A percentile compares a stretch with the other conserved stretches of the same genome.
These are phyloP conservation scores for Epichloe sp. DNA, from an alignment of 2,329 filamentous ascomycete genomes.

Conservation along the genomic window DNA sequence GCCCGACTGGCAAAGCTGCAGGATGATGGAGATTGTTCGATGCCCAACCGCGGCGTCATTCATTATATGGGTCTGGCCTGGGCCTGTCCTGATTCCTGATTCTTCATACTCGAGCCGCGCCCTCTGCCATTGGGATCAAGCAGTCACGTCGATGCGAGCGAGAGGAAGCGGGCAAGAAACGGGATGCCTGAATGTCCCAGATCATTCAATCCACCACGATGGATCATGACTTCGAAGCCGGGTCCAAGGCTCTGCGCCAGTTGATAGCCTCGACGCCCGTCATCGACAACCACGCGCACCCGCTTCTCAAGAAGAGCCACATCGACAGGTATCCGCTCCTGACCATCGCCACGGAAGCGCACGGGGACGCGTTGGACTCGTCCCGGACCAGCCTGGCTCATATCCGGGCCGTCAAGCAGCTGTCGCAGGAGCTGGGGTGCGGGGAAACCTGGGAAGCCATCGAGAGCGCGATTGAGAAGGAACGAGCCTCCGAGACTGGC, in stretches of 20 bases:
- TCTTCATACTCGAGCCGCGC: too few species aligned
- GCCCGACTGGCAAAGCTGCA: background rate
- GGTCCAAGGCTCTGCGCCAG: constrained; percentile 13
- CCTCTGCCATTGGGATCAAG: too few species aligned
- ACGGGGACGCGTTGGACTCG: constrained; percentile 51
- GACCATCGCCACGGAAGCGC: constrained; percentile 60
- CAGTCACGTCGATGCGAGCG: too few species aligned
- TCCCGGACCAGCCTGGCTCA: constrained; percentile 52
- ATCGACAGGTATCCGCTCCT: constrained; percentile 35
- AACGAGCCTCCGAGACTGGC: constrained; percentile 23
- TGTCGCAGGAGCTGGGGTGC: constrained; percentile 52
- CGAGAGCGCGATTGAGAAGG: constrained; percentile 28
- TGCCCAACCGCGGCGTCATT: background rate
- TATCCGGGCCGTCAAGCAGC: constrained; percentile 54
- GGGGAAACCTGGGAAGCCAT: constrained; percentile 47
- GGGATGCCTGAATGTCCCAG: too few species aligned
- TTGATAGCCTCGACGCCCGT: constrained; percentile 45
- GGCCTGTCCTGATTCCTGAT: too few species aligned
- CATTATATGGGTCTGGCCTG: background rate
- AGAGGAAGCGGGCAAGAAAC: too few species aligned
- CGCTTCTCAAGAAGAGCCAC: constrained; percentile 42
- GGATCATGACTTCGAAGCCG: background rate
- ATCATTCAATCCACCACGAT: background rate
- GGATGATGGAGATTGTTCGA: background rate
- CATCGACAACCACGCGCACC: constrained; percentile 63